Conservation (phyloP, 2,329 filamentous ascomycete genomes). For the Microcyclosporella mali region DNA sequence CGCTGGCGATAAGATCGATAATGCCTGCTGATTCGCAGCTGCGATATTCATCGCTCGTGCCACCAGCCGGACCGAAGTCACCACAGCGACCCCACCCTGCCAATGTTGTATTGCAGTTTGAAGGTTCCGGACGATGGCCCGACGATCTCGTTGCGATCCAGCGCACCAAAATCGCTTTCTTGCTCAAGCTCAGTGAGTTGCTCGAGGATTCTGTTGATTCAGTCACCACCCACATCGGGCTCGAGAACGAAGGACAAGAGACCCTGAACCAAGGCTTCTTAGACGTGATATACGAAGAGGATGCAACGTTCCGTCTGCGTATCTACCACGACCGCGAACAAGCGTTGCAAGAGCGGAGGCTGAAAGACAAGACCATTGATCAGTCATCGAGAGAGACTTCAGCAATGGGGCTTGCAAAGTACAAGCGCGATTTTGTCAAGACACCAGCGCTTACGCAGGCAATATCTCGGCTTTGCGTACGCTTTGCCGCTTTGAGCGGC, state of each 20-base stretch:
- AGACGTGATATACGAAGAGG: slow-evolving; percentile 68
- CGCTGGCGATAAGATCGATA: slow-evolving; percentile 78
- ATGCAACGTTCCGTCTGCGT: slow-evolving; percentile 72
- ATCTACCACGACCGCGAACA: slow-evolving; percentile 87
- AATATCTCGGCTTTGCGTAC: slow-evolving; percentile 71
- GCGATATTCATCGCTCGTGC: slow-evolving; percentile 62
- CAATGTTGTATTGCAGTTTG: slow-evolving; percentile 81
- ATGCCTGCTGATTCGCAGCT: slow-evolving; percentile 65
- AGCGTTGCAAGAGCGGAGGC: slow-evolving; percentile 67
- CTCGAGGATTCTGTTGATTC: slow-evolving; percentile 57
- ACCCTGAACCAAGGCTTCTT: slow-evolving; percentile 74
- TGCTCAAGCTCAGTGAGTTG: slow-evolving; percentile 65
- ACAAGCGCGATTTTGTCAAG: slow-evolving; percentile 66
- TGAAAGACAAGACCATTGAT: slow-evolving; percentile 66
- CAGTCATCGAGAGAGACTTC: slow-evolving; percentile 62
- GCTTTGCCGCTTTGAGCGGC: slow-evolving; percentile 70
- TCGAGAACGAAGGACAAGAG: slow-evolving; percentile 67
- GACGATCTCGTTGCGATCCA: slow-evolving; percentile 88
- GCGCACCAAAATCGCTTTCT: slow-evolving; percentile 85
- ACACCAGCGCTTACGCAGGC: slow-evolving; percentile 75
- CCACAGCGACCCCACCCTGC: slow-evolving; percentile 50
- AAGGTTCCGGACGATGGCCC: slow-evolving; percentile 88
- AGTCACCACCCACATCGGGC: slow-evolving; percentile 64
- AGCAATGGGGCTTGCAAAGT: slow-evolving; percentile 61
- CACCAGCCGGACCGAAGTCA: slow-evolving; percentile 45